Conservation (phyloP, 257 asterid genomes). For the Solanum peruvianum region DNA sequence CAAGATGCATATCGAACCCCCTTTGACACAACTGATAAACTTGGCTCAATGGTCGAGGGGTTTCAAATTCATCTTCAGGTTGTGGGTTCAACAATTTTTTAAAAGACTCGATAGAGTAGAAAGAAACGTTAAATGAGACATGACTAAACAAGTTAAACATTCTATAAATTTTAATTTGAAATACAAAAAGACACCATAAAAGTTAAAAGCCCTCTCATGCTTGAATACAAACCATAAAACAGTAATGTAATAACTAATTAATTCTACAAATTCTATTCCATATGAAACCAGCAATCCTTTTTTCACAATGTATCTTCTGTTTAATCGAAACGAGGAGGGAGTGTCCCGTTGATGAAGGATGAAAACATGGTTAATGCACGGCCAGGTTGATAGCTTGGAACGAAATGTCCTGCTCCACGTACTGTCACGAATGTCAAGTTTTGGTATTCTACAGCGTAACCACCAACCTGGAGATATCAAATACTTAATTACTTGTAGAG, state of each 20-base stretch:
- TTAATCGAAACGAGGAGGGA: slow-evolving; percentile 18
- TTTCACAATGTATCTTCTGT: background rate
- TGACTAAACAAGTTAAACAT: background rate
- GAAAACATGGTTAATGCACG: slow-evolving; percentile 39
- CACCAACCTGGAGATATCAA: slow-evolving; percentile 34
- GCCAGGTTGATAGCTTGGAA: slow-evolving; percentile 52
- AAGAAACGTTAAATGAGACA: background rate
- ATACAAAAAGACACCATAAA: background rate
- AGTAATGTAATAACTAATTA: background rate
- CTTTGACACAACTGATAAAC: background rate
- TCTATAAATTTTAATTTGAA: background rate
- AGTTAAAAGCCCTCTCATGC: background rate
- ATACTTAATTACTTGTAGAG: background rate
- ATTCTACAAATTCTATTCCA: background rate
- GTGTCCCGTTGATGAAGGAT: slow-evolving; percentile 34
- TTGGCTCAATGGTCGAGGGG: background rate
- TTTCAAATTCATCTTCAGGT: background rate
- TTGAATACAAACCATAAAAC: background rate
- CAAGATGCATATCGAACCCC: background rate
- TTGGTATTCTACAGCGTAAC: slow-evolving; percentile 44
- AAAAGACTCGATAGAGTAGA: background rate
- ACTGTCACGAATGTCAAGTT: slow-evolving; percentile 42
- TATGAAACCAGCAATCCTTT: background rate
- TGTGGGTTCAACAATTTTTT: background rate
- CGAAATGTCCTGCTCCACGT: slow-evolving; percentile 58